Percentiles rank a stretch among this genome's conserved stretches.
These are phyloP conservation scores for Fusarium sp. DNA, from an alignment of 2,329 filamentous ascomycete species.

Conservation along the genomic window DNA sequence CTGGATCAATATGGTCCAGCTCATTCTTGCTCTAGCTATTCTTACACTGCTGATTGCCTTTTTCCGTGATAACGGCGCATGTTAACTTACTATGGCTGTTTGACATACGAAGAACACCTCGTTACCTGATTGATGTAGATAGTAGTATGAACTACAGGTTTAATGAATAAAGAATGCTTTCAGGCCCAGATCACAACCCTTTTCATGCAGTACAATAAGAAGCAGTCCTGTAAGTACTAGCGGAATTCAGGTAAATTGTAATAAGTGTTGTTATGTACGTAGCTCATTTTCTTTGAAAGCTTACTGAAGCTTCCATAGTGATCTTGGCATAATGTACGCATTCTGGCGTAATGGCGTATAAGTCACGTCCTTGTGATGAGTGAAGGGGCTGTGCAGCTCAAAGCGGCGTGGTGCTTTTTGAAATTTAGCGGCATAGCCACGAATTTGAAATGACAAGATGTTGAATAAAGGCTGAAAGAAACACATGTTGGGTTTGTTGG, in stretches of 20 bases:
- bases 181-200: background rate
- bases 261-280: too few relatives aligned
- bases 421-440: slow-evolving; percentile 37
- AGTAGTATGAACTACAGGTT: too few relatives aligned
- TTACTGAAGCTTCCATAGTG: too few relatives aligned
- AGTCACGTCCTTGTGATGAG: slow-evolving; percentile 9
- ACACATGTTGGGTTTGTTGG: background rate
- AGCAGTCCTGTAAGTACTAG: background rate
- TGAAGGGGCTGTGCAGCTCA: slow-evolving; percentile 28
- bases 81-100: too few relatives aligned
- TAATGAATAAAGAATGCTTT: too few relatives aligned
- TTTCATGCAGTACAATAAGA: background rate
- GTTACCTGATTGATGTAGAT: too few relatives aligned
- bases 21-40: background rate
- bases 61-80: too few relatives aligned
- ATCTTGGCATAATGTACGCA: background rate
- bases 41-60: background rate
- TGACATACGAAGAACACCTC: too few relatives aligned
- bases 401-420: slow-evolving; percentile 36
- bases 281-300: too few relatives aligned
- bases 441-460: slow-evolving; percentile 14
- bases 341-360: background rate
- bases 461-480: slow-evolving; percentile 10
- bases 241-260: too few relatives aligned
- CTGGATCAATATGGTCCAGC: background rate